phyloP scores from a whole-genome alignment of 257 asterid species.

The Gentiana straminea region DNA sequence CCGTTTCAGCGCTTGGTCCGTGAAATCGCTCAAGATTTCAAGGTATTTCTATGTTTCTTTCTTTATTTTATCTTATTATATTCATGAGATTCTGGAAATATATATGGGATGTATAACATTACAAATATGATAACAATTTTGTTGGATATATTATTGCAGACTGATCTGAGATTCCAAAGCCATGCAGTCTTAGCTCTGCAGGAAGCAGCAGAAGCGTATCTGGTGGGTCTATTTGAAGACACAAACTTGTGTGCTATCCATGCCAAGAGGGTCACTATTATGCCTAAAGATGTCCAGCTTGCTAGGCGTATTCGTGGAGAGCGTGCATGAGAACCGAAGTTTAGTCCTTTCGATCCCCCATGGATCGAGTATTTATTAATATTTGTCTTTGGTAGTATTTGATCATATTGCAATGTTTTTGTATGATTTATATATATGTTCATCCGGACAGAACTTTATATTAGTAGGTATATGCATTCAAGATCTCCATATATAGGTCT shows the following conservation, averaged over 20 bases:
- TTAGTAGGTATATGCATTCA: too few relatives aligned
- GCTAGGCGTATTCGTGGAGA: slow-evolving; percentile 17
- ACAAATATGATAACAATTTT: background rate
- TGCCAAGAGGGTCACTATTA: slow-evolving; percentile 16
- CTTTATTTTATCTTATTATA: background rate
- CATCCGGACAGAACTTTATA: too few relatives aligned
- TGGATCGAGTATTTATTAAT: too few relatives aligned
- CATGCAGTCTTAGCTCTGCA: slow-evolving; percentile 16
- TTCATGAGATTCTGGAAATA: background rate
- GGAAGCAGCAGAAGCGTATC: slow-evolving; percentile 16
- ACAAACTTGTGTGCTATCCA: slow-evolving; percentile 16
- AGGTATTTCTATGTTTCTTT: background rate
- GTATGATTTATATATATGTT: too few relatives aligned
- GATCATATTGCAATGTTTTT: too few relatives aligned
- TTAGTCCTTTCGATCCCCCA: too few relatives aligned
- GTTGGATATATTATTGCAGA: background rate
- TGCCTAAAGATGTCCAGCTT: slow-evolving; percentile 17
- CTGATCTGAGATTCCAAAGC: slow-evolving; percentile 17
- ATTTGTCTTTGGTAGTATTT: too few relatives aligned
- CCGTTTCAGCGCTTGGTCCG: slow-evolving; percentile 14
- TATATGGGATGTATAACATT: background rate
- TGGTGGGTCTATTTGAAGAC: slow-evolving; percentile 14
- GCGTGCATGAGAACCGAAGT: slow-evolving; percentile 3
- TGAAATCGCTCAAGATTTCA: slow-evolving; percentile 18
- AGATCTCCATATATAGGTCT: too few relatives aligned